A percentile compares a stretch with the other conserved stretches of the same genome.
phyloP scores from a whole-genome alignment of 1,139 yeast species.

The Saccharomyces hybrid region DNA sequence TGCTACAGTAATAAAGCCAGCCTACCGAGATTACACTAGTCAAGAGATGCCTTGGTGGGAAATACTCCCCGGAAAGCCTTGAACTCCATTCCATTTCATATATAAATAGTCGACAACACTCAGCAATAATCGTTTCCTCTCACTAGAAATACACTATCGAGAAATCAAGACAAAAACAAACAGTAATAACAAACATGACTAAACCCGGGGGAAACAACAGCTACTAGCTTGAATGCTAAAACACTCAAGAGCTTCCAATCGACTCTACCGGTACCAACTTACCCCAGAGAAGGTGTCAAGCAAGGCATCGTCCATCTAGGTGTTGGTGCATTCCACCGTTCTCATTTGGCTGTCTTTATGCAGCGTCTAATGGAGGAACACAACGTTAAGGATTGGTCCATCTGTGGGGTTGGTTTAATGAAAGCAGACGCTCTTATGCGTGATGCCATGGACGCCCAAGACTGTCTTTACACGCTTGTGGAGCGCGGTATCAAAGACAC shows the following conservation, averaged over 20 bases:
- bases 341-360: slow-evolving; percentile 7
- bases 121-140: no score
- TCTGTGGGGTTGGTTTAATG: slow-evolving; percentile 7
- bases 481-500: slow-evolving; percentile 6
- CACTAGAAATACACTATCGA: no score
- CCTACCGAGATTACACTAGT: no score
- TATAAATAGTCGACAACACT: no score
- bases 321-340: slow-evolving; percentile 7
- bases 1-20: no score
- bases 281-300: slow-evolving; percentile 6
- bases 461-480: slow-evolving; percentile 5
- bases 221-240: background rate
- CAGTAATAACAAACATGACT: background rate
- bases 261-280: slow-evolving; percentile 4
- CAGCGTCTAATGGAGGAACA: slow-evolving; percentile 10
- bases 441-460: slow-evolving; percentile 6
- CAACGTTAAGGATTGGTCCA: slow-evolving; percentile 6
- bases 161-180: no score
- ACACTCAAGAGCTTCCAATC: background rate
- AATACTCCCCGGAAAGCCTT: no score
- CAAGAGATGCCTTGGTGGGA: no score
- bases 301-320: slow-evolving; percentile 9
- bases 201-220: background rate
- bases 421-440: slow-evolving; percentile 6
- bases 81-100: no score